Conservation (phyloP, 1,284 basidiomycete species). For the Puccinia coronata region DNA sequence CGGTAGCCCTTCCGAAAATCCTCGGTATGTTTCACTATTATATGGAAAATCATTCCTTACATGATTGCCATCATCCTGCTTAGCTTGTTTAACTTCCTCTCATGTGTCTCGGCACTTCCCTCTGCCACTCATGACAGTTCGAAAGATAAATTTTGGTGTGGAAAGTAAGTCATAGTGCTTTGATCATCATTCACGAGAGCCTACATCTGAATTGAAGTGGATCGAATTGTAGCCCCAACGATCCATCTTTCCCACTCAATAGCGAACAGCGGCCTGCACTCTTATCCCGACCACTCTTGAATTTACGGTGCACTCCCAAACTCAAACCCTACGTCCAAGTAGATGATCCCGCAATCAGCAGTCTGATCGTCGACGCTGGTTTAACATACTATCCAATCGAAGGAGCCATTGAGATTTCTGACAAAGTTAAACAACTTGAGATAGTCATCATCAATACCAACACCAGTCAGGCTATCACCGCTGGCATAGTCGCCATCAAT, state of each 20-base stretch:
- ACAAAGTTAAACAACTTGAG: slow-evolving; percentile 6
- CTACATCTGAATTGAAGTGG: not conserved
- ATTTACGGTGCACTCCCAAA: slow-evolving; percentile 34
- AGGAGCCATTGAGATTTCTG: slow-evolving; percentile 19
- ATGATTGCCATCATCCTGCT: not conserved
- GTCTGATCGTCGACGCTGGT: slow-evolving; percentile 32
- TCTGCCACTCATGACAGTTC: not conserved
- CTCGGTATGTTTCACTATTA: not conserved
- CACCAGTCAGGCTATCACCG: slow-evolving; percentile 33
- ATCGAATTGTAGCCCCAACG: not conserved
- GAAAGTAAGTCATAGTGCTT: slow-evolving; percentile 14
- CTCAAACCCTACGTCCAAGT: slow-evolving; percentile 27
- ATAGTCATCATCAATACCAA: slow-evolving; percentile 44
- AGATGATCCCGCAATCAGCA: slow-evolving; percentile 1
- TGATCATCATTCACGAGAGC: not conserved
- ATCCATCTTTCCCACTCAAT: not conserved
- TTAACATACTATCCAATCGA: slow-evolving; percentile 31
- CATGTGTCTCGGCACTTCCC: not conserved
- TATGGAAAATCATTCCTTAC: not conserved
- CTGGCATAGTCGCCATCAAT: slow-evolving; percentile 35
- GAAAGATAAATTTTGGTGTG: slow-evolving; percentile 19
- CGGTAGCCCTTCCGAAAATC: not conserved
- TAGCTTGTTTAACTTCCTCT: not conserved
- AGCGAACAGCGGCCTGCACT: not conserved
- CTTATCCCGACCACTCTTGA: not conserved